These are phyloP conservation scores for Lyophyllum atratum DNA, from an alignment of 768 basidiomycete species.

Conservation along the genomic window DNA sequence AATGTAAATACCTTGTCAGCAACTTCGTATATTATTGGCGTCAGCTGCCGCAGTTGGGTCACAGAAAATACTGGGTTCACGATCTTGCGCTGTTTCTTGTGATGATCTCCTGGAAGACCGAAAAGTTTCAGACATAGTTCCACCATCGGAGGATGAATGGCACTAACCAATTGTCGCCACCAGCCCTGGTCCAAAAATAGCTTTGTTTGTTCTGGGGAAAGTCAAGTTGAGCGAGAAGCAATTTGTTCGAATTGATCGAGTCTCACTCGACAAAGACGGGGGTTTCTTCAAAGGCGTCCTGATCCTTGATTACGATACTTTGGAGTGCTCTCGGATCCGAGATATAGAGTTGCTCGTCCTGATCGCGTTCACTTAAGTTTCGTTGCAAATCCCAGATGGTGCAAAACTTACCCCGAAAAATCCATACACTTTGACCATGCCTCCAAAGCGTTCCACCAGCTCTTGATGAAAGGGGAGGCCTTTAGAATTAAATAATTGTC, in stretches of 20 bases:
- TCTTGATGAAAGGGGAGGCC: slow-evolving; percentile 42
- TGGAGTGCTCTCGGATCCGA: slow-evolving; percentile 51
- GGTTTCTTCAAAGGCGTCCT: slow-evolving; percentile 49
- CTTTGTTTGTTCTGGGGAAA: slow-evolving; percentile 39
- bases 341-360: slow-evolving; percentile 53
- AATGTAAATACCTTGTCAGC: slow-evolving; percentile 40
- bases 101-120: slow-evolving; percentile 36
- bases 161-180: slow-evolving; percentile 39
- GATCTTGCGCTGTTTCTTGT: slow-evolving; percentile 50
- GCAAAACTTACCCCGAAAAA: slow-evolving; percentile 43
- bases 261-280: slow-evolving; percentile 43
- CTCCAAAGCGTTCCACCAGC: slow-evolving; percentile 40
- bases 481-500: slow-evolving; percentile 44
- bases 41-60: slow-evolving; percentile 43
- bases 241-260: not conserved
- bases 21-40: slow-evolving; percentile 46
- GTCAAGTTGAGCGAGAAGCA: not conserved
- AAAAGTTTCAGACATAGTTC: not conserved
- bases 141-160: not conserved
- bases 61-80: slow-evolving; percentile 49
- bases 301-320: slow-evolving; percentile 48
- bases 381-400: not conserved
- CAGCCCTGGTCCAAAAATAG: slow-evolving; percentile 49
- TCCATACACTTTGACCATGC: slow-evolving; percentile 46
- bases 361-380: not conserved